Base-by-base conservation (phyloP, 306 rosid genomes). In the Medicago arabica region DNA sequence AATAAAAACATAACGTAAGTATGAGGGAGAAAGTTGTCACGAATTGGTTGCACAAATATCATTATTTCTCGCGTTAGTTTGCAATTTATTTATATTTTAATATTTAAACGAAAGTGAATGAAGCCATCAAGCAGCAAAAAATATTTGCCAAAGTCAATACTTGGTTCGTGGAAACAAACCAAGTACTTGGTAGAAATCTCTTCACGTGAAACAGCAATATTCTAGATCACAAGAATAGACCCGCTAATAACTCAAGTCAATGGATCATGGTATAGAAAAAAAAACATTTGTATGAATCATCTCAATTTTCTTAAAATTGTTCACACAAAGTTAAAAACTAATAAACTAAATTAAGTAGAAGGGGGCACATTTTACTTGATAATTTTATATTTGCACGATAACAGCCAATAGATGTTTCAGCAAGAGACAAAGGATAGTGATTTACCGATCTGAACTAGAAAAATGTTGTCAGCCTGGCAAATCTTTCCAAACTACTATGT, bases 181-280 rank as follows among this genome's bases (percentile, higher is more conserved):
- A 75, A 66, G 57, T n/a, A 15, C 13, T 7, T 2, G 14, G 25
- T 23, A 40, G 34, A 53, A 51, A 50, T 44, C 62, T 46, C 51
- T 49, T 34, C 71, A 64, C 53, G 28, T 50, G 66, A 28, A 21
- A 40, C 44, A 41, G n/a, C 23, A 64, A 50, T 17, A 31, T 67
- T 31, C 39, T 62, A 50, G 39, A 23, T 6, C 51, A 16, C 28
- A 12, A 2, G 36, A 31, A 31, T 41, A 8, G 47, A 17, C 8
- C 78, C 19, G 13, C 47, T 13, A 41, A 12, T 41, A 62, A 9
- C 71, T 75, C 51, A 17, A 47, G 50, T 75, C 78, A 61, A 43
- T 49, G 23, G 17, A 47, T 14, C 39, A 47, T 75, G 60, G 61
- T 17, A 47, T 49, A 47, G 34, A 38, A 64, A 23, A 23, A 25